Evolutionary conservation across 176 grass and related monocot genomes (phyloP).

Genomic region (Aegilops umbellulata): DNA sequence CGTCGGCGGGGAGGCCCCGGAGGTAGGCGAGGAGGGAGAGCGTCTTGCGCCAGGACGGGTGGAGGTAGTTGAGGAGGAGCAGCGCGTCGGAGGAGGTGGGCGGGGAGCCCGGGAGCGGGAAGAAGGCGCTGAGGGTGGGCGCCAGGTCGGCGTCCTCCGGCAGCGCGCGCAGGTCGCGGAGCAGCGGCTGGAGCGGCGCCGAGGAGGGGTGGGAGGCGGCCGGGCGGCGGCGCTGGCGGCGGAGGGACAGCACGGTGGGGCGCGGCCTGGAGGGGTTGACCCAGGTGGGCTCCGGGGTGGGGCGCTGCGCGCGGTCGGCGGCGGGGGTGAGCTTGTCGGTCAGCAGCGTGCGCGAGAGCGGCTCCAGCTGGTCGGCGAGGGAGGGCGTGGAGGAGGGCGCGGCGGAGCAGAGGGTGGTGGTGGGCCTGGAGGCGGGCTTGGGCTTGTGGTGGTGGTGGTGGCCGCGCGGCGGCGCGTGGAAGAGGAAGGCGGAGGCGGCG

Average conservation of each 20-base stretch:
- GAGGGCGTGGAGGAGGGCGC: constrained; percentile 41
- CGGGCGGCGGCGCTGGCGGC: constrained; percentile 56
- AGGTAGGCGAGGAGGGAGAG: constrained; percentile 64
- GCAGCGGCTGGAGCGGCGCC: constrained; percentile 32
- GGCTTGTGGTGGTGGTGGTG: constrained; percentile 14
- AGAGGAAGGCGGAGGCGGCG: constrained; percentile 46
- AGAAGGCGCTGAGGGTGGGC: constrained; percentile 39
- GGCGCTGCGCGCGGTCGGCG: not conserved
- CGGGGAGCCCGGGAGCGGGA: constrained; percentile 21
- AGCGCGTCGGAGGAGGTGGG: constrained; percentile 62
- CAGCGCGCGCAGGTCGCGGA: constrained; percentile 49
- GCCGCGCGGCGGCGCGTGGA: constrained; percentile 21
- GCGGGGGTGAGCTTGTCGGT: constrained; percentile 37
- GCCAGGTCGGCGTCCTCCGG: constrained; percentile 49
- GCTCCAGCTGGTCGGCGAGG: constrained; percentile 74
- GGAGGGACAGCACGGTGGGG: constrained; percentile 70
- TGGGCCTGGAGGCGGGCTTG: not conserved
- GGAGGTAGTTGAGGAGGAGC: constrained; percentile 76
- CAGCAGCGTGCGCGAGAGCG: constrained; percentile 68
- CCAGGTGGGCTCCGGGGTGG: constrained; percentile 59
- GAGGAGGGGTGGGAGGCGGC: constrained; percentile 39
- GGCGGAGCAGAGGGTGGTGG: constrained; percentile 20
- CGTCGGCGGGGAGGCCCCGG: constrained; percentile 13
- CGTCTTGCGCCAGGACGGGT: constrained; percentile 55
- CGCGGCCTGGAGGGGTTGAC: constrained; percentile 74